Conservation (phyloP, 352 stramenopile genomes). For the Pythium brachiatum region DNA sequence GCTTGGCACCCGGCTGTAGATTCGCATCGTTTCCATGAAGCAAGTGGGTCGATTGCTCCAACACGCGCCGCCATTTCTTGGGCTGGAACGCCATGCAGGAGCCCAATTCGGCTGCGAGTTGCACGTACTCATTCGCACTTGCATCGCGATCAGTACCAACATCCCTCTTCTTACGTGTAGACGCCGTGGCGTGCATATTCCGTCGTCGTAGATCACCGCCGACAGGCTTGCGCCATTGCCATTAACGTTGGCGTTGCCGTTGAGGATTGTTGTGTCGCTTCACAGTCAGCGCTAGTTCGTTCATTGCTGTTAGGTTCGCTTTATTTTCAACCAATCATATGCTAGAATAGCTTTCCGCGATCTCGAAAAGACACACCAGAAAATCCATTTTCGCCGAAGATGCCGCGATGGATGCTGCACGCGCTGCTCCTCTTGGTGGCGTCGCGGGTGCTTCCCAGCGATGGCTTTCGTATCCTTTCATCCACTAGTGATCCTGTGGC, state of each 20-base stretch:
- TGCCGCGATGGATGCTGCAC: not conserved
- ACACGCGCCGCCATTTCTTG: constrained; percentile 47
- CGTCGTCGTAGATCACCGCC: not conserved
- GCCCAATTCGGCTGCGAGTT: constrained; percentile 42
- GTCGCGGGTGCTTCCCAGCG: not conserved
- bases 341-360: not conserved
- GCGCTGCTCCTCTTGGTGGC: not conserved
- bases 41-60: constrained; percentile 37
- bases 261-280: not conserved
- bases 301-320: not conserved
- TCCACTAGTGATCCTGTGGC: constrained; percentile 31
- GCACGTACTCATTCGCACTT: constrained; percentile 39
- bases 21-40: constrained; percentile 13
- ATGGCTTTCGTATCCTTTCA: constrained; percentile 41
- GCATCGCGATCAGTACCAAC: not conserved
- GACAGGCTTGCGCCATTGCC: not conserved
- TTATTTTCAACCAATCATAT: constrained; percentile 3
- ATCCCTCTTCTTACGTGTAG: not conserved
- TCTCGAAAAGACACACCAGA: constrained; percentile 4
- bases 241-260: not conserved
- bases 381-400: not conserved
- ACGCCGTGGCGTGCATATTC: constrained; percentile 13
- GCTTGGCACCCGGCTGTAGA: not conserved
- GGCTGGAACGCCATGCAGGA: constrained; percentile 56
- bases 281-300: not conserved